Evolutionary conservation across 345 rosid species (phyloP).

Genomic region (Populus simonii): DNA sequence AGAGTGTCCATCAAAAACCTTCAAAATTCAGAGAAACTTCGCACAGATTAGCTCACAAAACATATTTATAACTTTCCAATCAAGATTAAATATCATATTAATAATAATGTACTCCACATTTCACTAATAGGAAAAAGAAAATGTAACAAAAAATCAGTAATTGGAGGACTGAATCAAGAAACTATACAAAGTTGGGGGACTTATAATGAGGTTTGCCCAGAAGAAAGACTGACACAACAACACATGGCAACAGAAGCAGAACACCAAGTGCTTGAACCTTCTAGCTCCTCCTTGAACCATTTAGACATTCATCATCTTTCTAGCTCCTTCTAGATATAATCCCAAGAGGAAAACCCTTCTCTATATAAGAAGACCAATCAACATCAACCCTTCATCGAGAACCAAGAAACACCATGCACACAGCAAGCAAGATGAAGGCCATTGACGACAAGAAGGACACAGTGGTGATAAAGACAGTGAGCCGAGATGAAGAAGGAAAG

Average conservation of each 20-base stretch:
- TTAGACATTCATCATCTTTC: neutral
- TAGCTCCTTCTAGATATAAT: conserved; percentile 19
- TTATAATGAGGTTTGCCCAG: too few species aligned
- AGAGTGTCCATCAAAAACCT: too few species aligned
- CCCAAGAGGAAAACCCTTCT: neutral
- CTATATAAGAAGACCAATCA: neutral
- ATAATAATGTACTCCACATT: too few species aligned
- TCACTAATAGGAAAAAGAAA: too few species aligned
- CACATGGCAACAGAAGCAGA: conserved; percentile 10
- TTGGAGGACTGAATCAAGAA: too few species aligned
- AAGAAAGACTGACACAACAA: neutral
- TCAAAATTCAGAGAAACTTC: too few species aligned
- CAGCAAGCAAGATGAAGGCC: conserved; percentile 25
- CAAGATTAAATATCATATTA: too few species aligned
- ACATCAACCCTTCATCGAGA: too few species aligned
- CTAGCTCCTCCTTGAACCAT: conserved; percentile 1
- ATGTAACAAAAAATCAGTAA: too few species aligned
- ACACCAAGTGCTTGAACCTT: conserved; percentile 14
- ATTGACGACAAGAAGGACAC: conserved; percentile 41
- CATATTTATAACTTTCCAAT: too few species aligned
- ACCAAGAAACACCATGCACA: neutral
- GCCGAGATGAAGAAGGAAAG: conserved; percentile 46
- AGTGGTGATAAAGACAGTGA: conserved; percentile 44
- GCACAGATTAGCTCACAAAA: too few species aligned
- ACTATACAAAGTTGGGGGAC: too few species aligned